Evolutionary conservation across 768 basidiomycete genomes (phyloP), one percentile per base, ranked within the genome.

Genomic region (Termitomyces sp.): DNA sequence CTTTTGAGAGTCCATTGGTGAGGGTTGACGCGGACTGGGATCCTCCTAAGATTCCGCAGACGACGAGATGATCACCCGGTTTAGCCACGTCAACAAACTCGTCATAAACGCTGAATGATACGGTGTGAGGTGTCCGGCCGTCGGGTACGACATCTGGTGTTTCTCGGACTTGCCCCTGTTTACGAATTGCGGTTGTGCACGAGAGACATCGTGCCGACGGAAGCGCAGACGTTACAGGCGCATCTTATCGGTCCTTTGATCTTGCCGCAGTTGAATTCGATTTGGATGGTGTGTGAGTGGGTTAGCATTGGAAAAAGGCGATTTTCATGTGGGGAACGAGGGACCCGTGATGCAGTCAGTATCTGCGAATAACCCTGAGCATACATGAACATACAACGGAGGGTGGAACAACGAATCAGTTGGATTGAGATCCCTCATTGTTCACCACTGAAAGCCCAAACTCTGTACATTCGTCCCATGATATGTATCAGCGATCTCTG

Each of bases 271-370:
- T 98, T 95, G 48, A 98, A 97, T 67, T 97, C 95, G 60, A 93
- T 91, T 68, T 94, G 94, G 8, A 94, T 86, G 19, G 97, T 98
- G 71, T 98, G 97, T 40, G 89, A 89, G 70, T 96, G 98, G 37
- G 89, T 90, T 27, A 92, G 73, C 97, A 99, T 54, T 95, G 90
- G 83, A 99, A 99, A 78, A 99, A 98, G 21, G 96, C 97, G 62
- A 86, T 85, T 74, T 96, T 95, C 97, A 99, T 98, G 73, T 99
- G 96, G 3, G 97, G 97, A 58, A 98, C 98, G 65, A 99, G 7
- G 98, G 85, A 56, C 97, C 97, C 70, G 96, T 97, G 75, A 99
- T 89, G 56, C 85, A 88, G 19, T 99, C 97, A 64, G 97, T 99
- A 67, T 99, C 97, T 98, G 59, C 34, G 54, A 45, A 54, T 27